Conservation (phyloP, 169 alveolate species). For the Eimeria praecox region DNA sequence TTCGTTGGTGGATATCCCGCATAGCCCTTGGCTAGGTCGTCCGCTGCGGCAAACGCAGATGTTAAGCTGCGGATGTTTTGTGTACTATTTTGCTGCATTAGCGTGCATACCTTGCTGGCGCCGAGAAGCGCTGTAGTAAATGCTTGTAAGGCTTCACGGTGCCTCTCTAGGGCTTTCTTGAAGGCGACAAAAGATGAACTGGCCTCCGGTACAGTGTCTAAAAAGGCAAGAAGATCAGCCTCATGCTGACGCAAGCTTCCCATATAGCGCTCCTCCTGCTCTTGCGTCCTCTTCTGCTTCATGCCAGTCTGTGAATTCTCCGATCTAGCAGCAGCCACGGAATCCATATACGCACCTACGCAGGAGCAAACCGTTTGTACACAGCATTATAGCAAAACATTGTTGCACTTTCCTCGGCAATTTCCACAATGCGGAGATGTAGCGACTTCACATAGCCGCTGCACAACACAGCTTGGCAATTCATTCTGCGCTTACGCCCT, state of each 20-base stretch:
- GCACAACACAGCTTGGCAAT: neutral
- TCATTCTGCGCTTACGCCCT: conserved; percentile 6
- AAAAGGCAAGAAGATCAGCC: neutral
- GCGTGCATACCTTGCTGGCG: neutral
- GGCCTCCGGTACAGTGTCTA: conserved; percentile 20
- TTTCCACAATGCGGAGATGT: neutral
- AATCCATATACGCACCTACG: neutral
- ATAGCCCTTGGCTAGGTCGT: neutral
- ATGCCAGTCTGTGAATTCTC: neutral
- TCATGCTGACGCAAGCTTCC: conserved; percentile 14
- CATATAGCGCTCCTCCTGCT: conserved; percentile 19
- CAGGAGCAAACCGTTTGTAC: neutral
- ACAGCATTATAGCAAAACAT: neutral
- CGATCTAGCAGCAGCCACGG: neutral
- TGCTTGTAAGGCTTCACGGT: conserved; percentile 40
- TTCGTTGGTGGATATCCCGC: neutral
- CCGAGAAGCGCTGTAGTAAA: neutral
- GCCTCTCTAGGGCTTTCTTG: neutral
- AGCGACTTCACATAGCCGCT: neutral
- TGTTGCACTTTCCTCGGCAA: neutral
- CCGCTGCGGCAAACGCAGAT: neutral
- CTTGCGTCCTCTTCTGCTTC: conserved; percentile 30
- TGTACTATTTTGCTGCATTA: neutral
- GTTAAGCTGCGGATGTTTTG: no score
- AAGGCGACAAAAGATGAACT: neutral